These are phyloP conservation scores for Aspergillus proliferans DNA, from an alignment of 2,329 filamentous ascomycete species.

Conservation along the genomic window DNA sequence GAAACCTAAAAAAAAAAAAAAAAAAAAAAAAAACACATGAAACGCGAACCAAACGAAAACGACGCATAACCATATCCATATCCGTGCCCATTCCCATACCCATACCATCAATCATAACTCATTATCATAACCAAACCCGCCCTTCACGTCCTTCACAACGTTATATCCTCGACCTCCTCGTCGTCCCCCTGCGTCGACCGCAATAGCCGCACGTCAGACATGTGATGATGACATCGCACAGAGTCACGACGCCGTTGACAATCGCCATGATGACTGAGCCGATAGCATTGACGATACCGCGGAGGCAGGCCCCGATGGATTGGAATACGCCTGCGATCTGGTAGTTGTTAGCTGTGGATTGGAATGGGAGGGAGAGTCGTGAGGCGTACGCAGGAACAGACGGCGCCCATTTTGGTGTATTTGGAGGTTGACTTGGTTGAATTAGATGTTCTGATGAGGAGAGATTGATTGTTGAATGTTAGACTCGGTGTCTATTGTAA, in stretches of 20 bases:
- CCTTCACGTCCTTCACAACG: not conserved
- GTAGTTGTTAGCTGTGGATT: slow-evolving; percentile 12
- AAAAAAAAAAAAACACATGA: no score
- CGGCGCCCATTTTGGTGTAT: slow-evolving; percentile 64
- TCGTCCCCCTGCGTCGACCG: slow-evolving; percentile 23
- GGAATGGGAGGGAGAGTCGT: not conserved
- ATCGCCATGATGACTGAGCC: slow-evolving; percentile 60
- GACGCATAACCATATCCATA: no score
- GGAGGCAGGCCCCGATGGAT: slow-evolving; percentile 61
- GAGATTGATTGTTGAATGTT: not conserved
- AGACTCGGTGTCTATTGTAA: no score
- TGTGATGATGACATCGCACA: slow-evolving; percentile 61
- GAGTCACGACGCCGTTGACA: slow-evolving; percentile 59
- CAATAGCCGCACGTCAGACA: slow-evolving; percentile 51
- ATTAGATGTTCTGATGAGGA: slow-evolving; percentile 1
- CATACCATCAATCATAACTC: not conserved
- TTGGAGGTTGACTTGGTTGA: slow-evolving; percentile 3
- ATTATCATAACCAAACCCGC: not conserved
- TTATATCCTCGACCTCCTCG: slow-evolving; percentile 17
- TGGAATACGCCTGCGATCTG: slow-evolving; percentile 56
- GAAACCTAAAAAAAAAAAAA: no score
- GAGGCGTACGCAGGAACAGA: slow-evolving; percentile 71
- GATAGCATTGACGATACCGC: slow-evolving; percentile 63
- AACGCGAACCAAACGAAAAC: no score
- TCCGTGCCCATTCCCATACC: no score